Base-by-base conservation (phyloP, 345 rosid species). In the Camelina neglecta region DNA sequence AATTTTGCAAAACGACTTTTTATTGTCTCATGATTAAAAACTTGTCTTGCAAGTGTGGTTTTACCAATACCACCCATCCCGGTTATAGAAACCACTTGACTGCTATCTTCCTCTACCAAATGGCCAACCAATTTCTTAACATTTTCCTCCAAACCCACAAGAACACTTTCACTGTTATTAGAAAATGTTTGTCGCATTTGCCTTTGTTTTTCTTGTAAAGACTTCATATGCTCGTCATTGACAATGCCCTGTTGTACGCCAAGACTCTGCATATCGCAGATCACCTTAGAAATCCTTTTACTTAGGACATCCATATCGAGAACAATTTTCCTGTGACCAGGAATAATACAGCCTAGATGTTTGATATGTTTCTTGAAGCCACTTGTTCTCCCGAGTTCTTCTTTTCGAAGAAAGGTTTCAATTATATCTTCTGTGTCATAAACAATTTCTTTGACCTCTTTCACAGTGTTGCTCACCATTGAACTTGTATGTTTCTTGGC, bases 51-150 rank as follows among this genome's bases (percentile, higher is more conserved):
- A 0, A 88, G 74, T 0, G 92, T 51, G 0, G 89, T 87, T 69
- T 84, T 87, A 7, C 91, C 89, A 26, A 84, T 69, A 29, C 91
- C 91, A 0, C 89, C 84, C 89, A 85, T 85, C n/a, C 91, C 89
- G 2, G 67, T 70, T 13, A 87, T 72, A 1, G 81, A 71, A 33
- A 86, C 75, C 15, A 79, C 76, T 23, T 49, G 60, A 29, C 0
- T 60, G 2, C 38, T 60, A 0, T 21, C 61, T 6, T 38, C 65
- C 7, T 0, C 62, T 10, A 67, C 53, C 59, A 86, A 59, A 39
- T 70, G 12, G 4, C 67, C 51, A 50, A 83, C 81, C 49, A 86
- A 8, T 4, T 1, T 18, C 3, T 35, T 0, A 0, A 79, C 50
- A 16, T 75, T 79, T 2, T 60, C 11, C 35, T 81, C 85, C 45